Conservation (phyloP, 495 filamentous ascomycete genomes). For the Aspergillus bertholletiae region DNA sequence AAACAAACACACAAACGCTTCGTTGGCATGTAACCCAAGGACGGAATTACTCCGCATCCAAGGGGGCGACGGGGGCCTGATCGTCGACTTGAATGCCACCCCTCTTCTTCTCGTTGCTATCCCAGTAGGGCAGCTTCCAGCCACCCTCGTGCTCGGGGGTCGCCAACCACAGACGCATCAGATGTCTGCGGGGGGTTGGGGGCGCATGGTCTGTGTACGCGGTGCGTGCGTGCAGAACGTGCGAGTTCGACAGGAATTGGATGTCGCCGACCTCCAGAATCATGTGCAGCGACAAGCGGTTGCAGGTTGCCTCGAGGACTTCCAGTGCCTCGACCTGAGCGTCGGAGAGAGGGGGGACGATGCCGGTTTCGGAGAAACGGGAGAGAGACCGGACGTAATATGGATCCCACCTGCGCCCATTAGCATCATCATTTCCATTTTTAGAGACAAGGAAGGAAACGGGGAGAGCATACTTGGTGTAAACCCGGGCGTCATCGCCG, state of each 20-base stretch:
- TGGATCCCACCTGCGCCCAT: conserved; percentile 65
- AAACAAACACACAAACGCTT: conserved; percentile 3
- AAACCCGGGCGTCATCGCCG: conserved; percentile 48
- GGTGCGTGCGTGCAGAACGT: conserved; percentile 68
- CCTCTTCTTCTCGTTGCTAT: conserved; percentile 77
- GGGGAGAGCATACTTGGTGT: conserved; percentile 44
- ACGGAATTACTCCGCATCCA: conserved; percentile 64
- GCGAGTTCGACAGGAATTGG: conserved; percentile 68
- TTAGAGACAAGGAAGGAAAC: neutral
- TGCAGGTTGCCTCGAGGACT: conserved; percentile 65
- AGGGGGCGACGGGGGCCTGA: conserved; percentile 59
- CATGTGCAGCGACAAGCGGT: conserved; percentile 68
- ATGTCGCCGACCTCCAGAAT: conserved; percentile 76
- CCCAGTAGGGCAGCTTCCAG: conserved; percentile 79
- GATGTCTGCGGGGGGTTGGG: conserved; percentile 60
- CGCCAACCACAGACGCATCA: conserved; percentile 84
- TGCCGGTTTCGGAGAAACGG: conserved; percentile 61
- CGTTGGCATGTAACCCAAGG: neutral
- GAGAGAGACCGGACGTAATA: conserved; percentile 69
- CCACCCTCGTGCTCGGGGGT: conserved; percentile 79
- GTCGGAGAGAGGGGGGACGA: conserved; percentile 62
- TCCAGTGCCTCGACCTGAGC: conserved; percentile 61
- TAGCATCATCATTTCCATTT: neutral
- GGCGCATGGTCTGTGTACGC: conserved; percentile 64
- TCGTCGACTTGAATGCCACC: conserved; percentile 86